phyloP scores from a whole-genome alignment of 1,139 yeast genomes.

The Geotrichum citri-aurantii region DNA sequence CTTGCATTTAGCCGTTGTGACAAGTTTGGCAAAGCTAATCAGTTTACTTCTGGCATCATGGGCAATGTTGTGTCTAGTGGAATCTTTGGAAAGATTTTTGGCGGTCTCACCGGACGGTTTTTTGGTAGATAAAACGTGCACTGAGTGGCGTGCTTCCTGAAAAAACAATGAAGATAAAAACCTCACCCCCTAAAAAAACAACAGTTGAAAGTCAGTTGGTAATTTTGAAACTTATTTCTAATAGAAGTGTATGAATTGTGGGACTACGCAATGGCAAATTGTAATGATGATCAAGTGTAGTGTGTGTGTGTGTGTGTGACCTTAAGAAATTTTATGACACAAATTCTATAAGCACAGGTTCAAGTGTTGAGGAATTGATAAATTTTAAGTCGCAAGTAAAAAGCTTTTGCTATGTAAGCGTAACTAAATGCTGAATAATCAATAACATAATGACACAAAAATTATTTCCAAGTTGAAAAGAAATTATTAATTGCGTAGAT shows the following conservation, averaged over 20 bases:
- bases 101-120: constrained; percentile 18
- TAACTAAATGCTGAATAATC: no score
- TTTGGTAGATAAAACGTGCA: constrained; percentile 5
- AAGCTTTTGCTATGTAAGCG: not conserved
- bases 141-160: not conserved
- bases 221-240: not conserved
- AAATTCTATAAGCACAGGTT: no score
- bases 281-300: not conserved
- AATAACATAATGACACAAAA: no score
- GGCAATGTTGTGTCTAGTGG: constrained; percentile 33
- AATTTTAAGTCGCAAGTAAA: not conserved
- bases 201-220: not conserved
- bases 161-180: not conserved
- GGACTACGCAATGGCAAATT: not conserved
- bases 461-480: no score
- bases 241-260: not conserved
- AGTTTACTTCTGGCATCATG: constrained; percentile 44
- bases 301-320: no score
- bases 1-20: constrained; percentile 90
- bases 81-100: constrained; percentile 22
- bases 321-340: no score
- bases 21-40: constrained; percentile 78
- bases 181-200: no score
- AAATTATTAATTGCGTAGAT: no score
- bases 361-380: not conserved